Conservation (phyloP, 345 rosid species). For the Arabidopsis suecica region DNA sequence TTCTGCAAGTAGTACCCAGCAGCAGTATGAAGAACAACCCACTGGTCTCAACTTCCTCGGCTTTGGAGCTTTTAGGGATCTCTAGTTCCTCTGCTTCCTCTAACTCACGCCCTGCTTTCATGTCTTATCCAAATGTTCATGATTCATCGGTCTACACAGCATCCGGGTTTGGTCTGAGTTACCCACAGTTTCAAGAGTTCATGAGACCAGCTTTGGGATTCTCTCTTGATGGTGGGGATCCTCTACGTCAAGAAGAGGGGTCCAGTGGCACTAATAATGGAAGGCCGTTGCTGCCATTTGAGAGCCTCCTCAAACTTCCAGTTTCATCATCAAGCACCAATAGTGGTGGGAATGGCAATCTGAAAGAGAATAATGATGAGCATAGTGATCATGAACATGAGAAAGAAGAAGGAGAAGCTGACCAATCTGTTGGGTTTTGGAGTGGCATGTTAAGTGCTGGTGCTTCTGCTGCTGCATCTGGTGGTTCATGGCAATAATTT, state of each 20-base stretch:
- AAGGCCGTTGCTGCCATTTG: conserved; percentile 40
- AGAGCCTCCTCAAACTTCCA: conserved; percentile 42
- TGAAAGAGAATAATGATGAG: neutral
- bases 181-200: conserved; percentile 46
- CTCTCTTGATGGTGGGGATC: conserved; percentile 40
- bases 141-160: conserved; percentile 31
- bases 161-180: conserved; percentile 41
- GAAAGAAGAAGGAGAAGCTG: conserved; percentile 37
- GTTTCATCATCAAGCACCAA: conserved; percentile 45
- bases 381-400: conserved; percentile 26
- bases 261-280: conserved; percentile 34
- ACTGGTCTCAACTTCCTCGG: conserved; percentile 43
- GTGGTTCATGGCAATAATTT: conserved; percentile 41
- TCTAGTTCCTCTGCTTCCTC: conserved; percentile 37
- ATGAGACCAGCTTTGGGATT: conserved; percentile 48
- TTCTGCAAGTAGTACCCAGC: conserved; percentile 50
- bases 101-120: conserved; percentile 33
- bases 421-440: conserved; percentile 44
- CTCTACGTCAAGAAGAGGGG: conserved; percentile 38
- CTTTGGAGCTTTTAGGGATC: conserved; percentile 83
- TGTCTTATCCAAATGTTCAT: conserved; percentile 35
- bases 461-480: conserved; percentile 37
- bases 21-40: conserved; percentile 39
- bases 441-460: conserved; percentile 44
- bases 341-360: conserved; percentile 26